Evolutionary conservation across 2,329 filamentous ascomycete species (phyloP), one percentile per base, ranked within the genome.

Genomic region (Claviceps sp.): DNA sequence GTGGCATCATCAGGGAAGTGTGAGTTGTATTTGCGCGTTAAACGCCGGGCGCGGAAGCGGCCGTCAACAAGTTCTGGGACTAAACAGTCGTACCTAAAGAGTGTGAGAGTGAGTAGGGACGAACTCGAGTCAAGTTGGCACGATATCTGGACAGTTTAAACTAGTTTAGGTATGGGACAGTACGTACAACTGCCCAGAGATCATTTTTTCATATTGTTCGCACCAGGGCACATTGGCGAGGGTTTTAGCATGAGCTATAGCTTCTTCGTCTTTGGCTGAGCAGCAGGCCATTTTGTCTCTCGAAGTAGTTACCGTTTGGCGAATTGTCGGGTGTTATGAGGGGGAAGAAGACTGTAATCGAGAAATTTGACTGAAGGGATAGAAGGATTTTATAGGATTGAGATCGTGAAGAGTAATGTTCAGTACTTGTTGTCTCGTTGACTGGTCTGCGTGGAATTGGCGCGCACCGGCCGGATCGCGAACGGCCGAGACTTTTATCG

Each of bases 201-300:
- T 77, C 78, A 83, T 82, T 59, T 76, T 78, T 59, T 82, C 77
- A 51, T 81, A 83, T 54, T 81, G 74, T 7, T 81, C 78, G 54
- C 76, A 75, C 69, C 74, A 77, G 0, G 77, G 78, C 1, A 75
- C 67, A 55, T 79, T 71, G 9, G 71, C 65, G 11, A 79, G 63
- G 37, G 67, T 67, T 56, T 67, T 73, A 16, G 77, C 75, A 26
- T 67, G 63, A 47, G 66, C 70, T 40, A 79, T 67, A 45, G 67
- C 65, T 30, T 64, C 63, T 0, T 60, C 53, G 51, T 76, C 67
- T 54, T 75, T 76, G 37, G 60, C 55, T 1, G 52, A 55, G 50
- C 52, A 57, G 48, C 52, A 57, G 48, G 62, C 61, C 63, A 66
- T 65, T 16, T 16, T 54, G 55, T 43, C 30, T 34, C 30, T 11